Evolutionary conservation across 176 grass and related monocot genomes (phyloP).

Genomic region (Bromus sterilis): DNA sequence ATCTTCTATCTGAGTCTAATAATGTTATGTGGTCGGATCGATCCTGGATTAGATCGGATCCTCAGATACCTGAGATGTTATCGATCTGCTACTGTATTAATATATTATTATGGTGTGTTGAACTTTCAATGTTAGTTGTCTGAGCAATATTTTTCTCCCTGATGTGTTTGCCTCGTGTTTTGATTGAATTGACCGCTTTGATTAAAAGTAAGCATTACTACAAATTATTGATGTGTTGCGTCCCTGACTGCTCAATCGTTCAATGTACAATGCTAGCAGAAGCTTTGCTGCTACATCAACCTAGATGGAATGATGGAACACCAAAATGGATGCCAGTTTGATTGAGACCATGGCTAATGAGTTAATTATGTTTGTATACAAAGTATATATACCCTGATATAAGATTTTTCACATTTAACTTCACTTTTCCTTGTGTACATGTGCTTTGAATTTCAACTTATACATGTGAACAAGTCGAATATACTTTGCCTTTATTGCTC

Average conservation of each 20-base stretch:
- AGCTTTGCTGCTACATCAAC: background rate
- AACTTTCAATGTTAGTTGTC: background rate
- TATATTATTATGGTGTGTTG: background rate
- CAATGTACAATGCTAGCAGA: background rate
- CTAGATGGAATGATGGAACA: background rate
- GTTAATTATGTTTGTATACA: too few species aligned
- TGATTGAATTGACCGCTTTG: background rate
- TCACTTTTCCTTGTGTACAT: too few species aligned
- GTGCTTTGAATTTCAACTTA: too few species aligned
- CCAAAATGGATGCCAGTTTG: background rate
- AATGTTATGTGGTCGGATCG: background rate
- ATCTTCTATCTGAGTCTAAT: constrained; percentile 19
- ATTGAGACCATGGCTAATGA: background rate
- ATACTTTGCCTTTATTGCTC: too few species aligned
- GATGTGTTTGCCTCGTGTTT: background rate
- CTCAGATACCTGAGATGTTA: background rate
- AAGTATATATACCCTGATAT: too few species aligned
- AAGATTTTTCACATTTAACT: too few species aligned
- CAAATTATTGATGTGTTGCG: background rate
- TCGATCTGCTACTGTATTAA: constrained; percentile 18
- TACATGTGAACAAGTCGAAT: too few species aligned
- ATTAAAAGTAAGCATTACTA: background rate
- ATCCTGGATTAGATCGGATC: background rate
- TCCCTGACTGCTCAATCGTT: background rate
- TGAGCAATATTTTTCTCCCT: background rate